Base-by-base conservation (phyloP, 805 yeast genomes). In the Nakazawaea ernobii region DNA sequence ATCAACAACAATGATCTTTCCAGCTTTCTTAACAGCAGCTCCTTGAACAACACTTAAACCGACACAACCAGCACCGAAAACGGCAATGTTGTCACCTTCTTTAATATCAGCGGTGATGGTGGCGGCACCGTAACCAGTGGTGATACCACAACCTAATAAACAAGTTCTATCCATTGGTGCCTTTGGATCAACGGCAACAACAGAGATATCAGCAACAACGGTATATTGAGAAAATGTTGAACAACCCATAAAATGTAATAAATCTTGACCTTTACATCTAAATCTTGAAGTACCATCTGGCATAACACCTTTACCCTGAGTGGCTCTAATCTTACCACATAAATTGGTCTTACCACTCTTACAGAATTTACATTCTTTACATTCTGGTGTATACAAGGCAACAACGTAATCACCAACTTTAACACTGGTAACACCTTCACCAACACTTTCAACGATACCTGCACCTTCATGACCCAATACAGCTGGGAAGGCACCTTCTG, bases 51-150 rank as follows among this genome's bases (percentile, higher is more conserved):
- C 98, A 13, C 97, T 84, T 57, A 95, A 76, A 53, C 99, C 99
- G 51, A 94, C 96, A 62, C 96, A 86, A 50, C 99, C 99, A 49
- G 95, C 95, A 48, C 99, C 99, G 62, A 95, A 94, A 37, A 94
- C 87, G 40, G 97, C 99, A 53, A 94, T 90, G 51, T 85, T 87
- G 63, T 92, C 97, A 57, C 97, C 97, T 63, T 80, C 75, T 62
- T 85, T 82, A 50, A 95, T 92, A 58, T 87, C 76, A 51, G 97
- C 98, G 44, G 96, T 88, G 72, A 87, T 87, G 58, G 86, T 79
- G 46, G 97, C 99, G 44, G 98, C 96, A 68, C 99, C 99, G 64
- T 87, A 87, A 54, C 99, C 99, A 45, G 99, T 94, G 46, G 99
- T 94, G 60, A 94, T 87, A 74, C 99, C 99, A 68, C 99, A 94